These are phyloP conservation scores for Polygonum aviculare DNA, from an alignment of 148 eudicot genomes.

Conservation along the genomic window DNA sequence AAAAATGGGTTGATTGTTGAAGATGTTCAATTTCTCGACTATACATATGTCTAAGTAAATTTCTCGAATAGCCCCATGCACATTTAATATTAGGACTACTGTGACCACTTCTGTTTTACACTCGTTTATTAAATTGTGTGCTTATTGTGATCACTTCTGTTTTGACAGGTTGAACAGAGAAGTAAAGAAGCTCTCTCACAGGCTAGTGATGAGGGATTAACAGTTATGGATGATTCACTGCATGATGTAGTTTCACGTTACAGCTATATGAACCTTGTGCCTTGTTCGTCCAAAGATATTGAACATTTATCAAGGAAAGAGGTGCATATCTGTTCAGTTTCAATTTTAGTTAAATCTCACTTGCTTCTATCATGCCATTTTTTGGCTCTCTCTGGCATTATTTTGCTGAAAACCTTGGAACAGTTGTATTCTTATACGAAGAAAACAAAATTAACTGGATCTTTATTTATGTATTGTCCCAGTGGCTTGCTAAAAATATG, in stretches of 20 bases:
- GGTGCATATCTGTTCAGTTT: slow-evolving; percentile 31
- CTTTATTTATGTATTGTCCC: slow-evolving; percentile 15
- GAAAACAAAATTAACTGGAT: background rate
- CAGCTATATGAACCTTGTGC: slow-evolving; percentile 93
- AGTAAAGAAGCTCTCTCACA: slow-evolving; percentile 92
- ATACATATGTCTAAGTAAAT: background rate
- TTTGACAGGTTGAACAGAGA: slow-evolving; percentile 91
- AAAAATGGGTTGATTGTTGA: background rate
- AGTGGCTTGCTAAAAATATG: slow-evolving; percentile 80
- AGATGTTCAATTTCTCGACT: background rate
- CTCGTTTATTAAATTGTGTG: background rate
- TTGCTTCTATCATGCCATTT: background rate
- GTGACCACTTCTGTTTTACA: background rate
- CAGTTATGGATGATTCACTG: slow-evolving; percentile 58
- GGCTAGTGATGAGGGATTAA: slow-evolving; percentile 59
- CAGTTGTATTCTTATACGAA: background rate
- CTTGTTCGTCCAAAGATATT: slow-evolving; percentile 88
- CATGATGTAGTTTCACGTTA: slow-evolving; percentile 91
- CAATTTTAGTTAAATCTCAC: background rate
- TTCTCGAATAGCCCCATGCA: background rate
- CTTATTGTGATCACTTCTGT: slow-evolving; percentile 2
- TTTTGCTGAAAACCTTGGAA: background rate
- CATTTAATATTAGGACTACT: background rate
- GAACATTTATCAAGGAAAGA: slow-evolving; percentile 85
- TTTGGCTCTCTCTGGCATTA: background rate